phyloP scores from a whole-genome alignment of 1,139 yeast genomes.

The Saccharomycopsis phalli region DNA sequence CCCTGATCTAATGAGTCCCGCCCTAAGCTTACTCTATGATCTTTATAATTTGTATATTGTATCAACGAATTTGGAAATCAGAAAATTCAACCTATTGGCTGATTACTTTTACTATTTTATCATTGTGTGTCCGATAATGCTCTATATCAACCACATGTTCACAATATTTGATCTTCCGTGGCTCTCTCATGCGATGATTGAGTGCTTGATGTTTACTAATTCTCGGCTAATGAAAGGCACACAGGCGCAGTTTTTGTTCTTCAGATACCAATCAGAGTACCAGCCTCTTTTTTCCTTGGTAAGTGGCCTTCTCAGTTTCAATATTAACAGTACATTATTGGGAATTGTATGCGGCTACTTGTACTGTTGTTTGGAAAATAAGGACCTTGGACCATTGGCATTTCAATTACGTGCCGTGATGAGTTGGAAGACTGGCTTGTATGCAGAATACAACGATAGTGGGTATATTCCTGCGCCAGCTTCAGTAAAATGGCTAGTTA shows the following conservation, averaged over 20 bases:
- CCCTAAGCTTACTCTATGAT: not conserved
- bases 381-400: constrained; percentile 11
- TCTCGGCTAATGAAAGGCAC: constrained; percentile 2
- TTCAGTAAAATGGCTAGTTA: not conserved
- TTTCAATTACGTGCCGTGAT: not conserved
- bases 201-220: constrained; percentile 1
- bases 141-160: constrained; percentile 1
- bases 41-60: constrained; percentile 5
- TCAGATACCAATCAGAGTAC: constrained; percentile 6
- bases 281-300: constrained; percentile 3
- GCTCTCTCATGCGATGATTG: not conserved
- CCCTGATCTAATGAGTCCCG: not conserved
- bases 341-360: constrained; percentile 16
- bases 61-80: not conserved
- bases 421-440: no score
- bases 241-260: constrained; percentile 1
- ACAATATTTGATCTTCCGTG: not conserved
- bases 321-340: not conserved
- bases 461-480: not conserved
- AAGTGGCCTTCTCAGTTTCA: not conserved
- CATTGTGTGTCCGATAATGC: constrained; percentile 4
- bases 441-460: no score
- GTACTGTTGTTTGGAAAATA: constrained; percentile 11
- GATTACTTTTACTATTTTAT: constrained; percentile 8
- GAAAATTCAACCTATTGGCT: constrained; percentile 1